These are phyloP conservation scores for Tylopilus cervinicoccineus DNA, from an alignment of 768 basidiomycete species.

Conservation along the genomic window DNA sequence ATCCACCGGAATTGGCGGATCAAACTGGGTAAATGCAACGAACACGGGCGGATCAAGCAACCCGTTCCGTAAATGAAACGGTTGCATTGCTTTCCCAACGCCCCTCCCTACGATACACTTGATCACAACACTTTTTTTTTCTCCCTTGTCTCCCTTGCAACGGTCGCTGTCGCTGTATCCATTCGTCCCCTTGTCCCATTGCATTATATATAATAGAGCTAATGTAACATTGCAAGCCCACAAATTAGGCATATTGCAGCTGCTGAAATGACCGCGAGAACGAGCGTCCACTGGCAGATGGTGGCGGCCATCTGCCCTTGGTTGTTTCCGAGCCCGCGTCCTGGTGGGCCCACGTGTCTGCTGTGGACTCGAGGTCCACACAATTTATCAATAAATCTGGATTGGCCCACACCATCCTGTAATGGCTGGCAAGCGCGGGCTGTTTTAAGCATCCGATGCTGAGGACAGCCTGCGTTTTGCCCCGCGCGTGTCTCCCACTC, in stretches of 20 bases:
- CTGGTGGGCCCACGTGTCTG: constrained; percentile 25
- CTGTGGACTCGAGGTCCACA: constrained; percentile 13
- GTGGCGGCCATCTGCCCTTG: constrained; percentile 13
- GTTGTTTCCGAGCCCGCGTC: constrained; percentile 2
- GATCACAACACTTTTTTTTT: too few species aligned
- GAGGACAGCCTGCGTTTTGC: constrained; percentile 3
- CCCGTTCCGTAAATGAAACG: constrained; percentile 46
- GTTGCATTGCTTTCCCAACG: constrained; percentile 7
- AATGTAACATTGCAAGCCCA: constrained; percentile 19
- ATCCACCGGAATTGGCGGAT: constrained; percentile 30
- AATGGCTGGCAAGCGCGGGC: constrained; percentile 26
- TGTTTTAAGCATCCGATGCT: constrained; percentile 24
- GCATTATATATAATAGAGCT: constrained; percentile 19
- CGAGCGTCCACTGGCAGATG: constrained; percentile 5
- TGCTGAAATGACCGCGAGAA: constrained; percentile 29
- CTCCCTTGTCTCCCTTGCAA: constrained; percentile 14
- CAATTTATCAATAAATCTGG: constrained; percentile 23
- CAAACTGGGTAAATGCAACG: constrained; percentile 40
- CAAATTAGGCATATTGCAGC: constrained; percentile 13
- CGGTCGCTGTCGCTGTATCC: constrained; percentile 18
- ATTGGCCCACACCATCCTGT: constrained; percentile 18
- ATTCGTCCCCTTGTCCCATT: constrained; percentile 6
- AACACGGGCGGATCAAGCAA: constrained; percentile 48
- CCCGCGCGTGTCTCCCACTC: not conserved
- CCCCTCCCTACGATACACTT: too few species aligned